Percentiles rank a stretch among this genome's conserved stretches.
Conservation (phyloP, 1,284 basidiomycete species). For the Waitea zeae region DNA sequence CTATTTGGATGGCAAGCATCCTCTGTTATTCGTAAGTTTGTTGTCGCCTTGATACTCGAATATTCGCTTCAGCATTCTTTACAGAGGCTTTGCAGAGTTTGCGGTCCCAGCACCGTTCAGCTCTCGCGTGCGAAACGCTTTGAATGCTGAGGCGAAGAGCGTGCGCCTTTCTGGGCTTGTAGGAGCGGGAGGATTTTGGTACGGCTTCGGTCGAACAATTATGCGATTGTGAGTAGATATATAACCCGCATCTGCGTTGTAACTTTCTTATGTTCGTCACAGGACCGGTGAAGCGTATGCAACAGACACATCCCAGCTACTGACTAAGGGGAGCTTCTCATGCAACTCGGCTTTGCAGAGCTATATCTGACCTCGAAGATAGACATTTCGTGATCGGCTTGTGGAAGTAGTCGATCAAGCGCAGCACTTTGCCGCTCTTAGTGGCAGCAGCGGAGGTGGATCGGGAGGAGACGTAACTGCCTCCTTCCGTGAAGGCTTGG, state of each 20-base stretch:
- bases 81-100: constrained; percentile 74
- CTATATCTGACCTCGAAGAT: constrained; percentile 3
- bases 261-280: background rate
- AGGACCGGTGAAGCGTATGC: constrained; percentile 60
- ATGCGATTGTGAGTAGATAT: constrained; percentile 51
- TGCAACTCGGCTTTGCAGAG: constrained; percentile 3
- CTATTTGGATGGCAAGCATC: constrained; percentile 77
- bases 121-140: constrained; percentile 60
- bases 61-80: constrained; percentile 3
- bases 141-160: constrained; percentile 70
- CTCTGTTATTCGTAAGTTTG: constrained; percentile 64
- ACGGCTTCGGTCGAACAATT: constrained; percentile 72
- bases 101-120: constrained; percentile 65
- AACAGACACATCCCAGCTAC: constrained; percentile 45
- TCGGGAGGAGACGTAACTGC: constrained; percentile 44
- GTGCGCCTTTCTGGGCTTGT: constrained; percentile 69
- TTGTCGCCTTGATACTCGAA: constrained; percentile 6
- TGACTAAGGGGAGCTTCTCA: constrained; percentile 36
- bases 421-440: constrained; percentile 63
- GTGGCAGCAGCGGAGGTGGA: constrained; percentile 14
- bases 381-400: constrained; percentile 71
- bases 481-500: constrained; percentile 74
- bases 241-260: background rate
- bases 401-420: constrained; percentile 79
- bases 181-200: constrained; percentile 80